Conservation (phyloP, 257 asterid genomes). For the Solanum clarkiae region DNA sequence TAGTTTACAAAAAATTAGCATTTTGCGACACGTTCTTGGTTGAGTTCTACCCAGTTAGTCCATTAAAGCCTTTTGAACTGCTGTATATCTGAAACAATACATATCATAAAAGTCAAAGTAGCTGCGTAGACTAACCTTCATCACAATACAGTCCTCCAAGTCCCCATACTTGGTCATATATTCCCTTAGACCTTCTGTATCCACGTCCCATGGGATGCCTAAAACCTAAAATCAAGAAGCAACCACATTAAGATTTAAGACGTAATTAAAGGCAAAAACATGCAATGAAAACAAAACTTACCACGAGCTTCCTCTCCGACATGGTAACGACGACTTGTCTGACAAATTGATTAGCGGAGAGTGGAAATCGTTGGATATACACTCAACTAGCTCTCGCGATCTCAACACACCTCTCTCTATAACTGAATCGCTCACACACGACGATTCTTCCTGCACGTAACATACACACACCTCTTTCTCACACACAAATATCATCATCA, state of each 20-base stretch:
- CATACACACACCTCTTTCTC: conserved; percentile 82
- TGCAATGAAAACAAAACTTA: conserved; percentile 20
- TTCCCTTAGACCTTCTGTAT: conserved; percentile 81
- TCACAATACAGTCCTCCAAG: conserved; percentile 89
- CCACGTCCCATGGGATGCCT: conserved; percentile 99
- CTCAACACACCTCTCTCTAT: conserved; percentile 44
- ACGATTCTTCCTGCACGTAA: conserved; percentile 87
- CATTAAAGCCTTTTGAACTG: background rate
- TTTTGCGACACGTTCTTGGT: background rate
- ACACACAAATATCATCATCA: conserved; percentile 45
- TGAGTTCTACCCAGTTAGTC: background rate
- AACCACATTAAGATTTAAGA: background rate
- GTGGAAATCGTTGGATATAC: conserved; percentile 6
- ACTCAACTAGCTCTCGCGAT: conserved; percentile 23
- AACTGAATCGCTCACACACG: conserved; percentile 54
- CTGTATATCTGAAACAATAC: background rate
- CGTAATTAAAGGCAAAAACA: background rate
- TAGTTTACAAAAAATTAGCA: background rate
- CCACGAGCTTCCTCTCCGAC: conserved; percentile 94
- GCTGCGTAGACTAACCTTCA: conserved; percentile 52
- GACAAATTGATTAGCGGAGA: background rate
- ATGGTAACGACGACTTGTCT: conserved; percentile 12
- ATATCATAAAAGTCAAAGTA: background rate
- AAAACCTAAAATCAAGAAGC: conserved; percentile 41
- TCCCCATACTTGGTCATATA: conserved; percentile 96